Evolutionary conservation across 208 protist genomes (phyloP).

Genomic region (Wallacemonas sp.): DNA sequence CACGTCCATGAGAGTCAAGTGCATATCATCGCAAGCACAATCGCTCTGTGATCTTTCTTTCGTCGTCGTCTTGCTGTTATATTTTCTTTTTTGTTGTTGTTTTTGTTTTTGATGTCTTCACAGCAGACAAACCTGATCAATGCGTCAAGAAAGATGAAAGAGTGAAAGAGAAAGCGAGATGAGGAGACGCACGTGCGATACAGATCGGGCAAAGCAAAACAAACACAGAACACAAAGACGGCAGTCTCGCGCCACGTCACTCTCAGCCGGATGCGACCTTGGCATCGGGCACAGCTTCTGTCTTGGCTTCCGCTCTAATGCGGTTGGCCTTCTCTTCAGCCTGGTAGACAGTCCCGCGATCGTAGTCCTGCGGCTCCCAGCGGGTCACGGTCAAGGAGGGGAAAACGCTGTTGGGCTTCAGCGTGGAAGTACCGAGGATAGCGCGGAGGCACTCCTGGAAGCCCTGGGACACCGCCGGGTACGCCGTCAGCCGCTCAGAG

Average conservation of each 20-base stretch:
- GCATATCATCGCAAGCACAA: no score
- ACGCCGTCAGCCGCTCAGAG: conserved; percentile 64
- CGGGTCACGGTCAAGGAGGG: conserved; percentile 40
- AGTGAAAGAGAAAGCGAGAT: no score
- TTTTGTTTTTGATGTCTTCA: no score
- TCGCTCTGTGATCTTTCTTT: no score
- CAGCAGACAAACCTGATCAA: no score
- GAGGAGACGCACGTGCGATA: no score
- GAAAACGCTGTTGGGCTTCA: conserved; percentile 48
- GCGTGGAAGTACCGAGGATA: conserved; percentile 54
- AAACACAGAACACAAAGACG: not conserved
- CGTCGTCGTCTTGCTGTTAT: not conserved
- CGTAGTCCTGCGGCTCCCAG: conserved; percentile 65
- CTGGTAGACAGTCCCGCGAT: conserved; percentile 48
- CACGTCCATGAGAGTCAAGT: no score
- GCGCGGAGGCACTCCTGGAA: conserved; percentile 83
- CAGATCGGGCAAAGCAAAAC: no score
- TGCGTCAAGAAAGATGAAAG: no score
- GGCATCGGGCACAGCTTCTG: no score
- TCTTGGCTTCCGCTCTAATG: not conserved
- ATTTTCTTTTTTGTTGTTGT: not conserved
- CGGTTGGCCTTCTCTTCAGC: conserved; percentile 1
- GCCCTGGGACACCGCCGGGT: conserved; percentile 77
- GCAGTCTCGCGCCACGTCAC: not conserved
- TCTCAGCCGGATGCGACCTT: no score